A percentile compares a stretch with the other conserved stretches of the same genome.
These are phyloP conservation scores for Blastocrithidia nonstop DNA, from an alignment of 208 protist genomes.

Conservation along the genomic window DNA sequence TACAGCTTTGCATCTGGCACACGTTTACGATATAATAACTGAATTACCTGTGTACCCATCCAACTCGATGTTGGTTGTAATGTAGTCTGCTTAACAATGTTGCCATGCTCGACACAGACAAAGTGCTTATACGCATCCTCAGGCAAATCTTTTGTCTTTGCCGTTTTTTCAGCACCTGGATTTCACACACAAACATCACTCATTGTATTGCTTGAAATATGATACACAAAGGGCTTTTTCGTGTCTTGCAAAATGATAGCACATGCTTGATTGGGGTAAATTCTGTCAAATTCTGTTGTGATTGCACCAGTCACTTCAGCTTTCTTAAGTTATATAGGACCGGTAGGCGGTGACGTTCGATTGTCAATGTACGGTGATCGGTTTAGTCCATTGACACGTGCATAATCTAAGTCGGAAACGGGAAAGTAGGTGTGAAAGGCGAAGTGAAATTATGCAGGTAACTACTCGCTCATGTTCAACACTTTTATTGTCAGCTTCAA, in stretches of 20 bases:
- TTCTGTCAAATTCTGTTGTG: constrained; percentile 56
- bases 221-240: constrained; percentile 4
- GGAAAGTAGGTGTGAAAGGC: constrained; percentile 85
- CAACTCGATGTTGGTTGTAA: constrained; percentile 48
- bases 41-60: constrained; percentile 32
- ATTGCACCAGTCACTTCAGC: constrained; percentile 15
- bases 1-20: too few species aligned
- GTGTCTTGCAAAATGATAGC: constrained; percentile 27
- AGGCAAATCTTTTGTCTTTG: constrained; percentile 52
- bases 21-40: too few species aligned
- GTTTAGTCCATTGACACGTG: constrained; percentile 57
- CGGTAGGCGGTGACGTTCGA: constrained; percentile 4
- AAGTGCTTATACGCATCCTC: constrained; percentile 65
- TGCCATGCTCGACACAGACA: constrained; percentile 78
- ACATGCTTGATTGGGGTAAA: constrained; percentile 39
- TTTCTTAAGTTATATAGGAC: constrained; percentile 5
- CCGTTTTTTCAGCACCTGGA: constrained; percentile 56
- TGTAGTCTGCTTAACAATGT: constrained; percentile 27
- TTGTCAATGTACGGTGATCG: constrained; percentile 57
- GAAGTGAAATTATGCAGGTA: constrained; percentile 38
- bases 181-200: constrained; percentile 82
- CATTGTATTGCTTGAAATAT: constrained; percentile 38
- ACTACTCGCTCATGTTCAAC: constrained; percentile 25
- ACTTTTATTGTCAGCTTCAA: constrained; percentile 53
- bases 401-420: constrained; percentile 27